A percentile compares a stretch with the other conserved stretches of the same genome.
Evolutionary conservation across 2,329 filamentous ascomycete genomes (phyloP).

Genomic region (Botryotinia globosa): DNA sequence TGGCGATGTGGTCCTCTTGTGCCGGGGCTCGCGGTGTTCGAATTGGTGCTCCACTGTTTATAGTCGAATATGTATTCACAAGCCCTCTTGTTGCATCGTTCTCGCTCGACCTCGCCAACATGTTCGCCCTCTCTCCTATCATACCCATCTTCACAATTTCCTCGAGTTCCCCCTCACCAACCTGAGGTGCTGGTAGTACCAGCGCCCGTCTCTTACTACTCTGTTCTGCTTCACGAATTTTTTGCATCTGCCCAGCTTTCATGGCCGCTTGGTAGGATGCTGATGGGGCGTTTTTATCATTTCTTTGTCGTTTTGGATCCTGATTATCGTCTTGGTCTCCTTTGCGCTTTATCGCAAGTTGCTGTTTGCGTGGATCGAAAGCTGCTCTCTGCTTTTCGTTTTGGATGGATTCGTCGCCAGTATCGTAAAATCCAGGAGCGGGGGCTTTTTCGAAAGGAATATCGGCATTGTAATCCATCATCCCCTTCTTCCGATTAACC

Average conservation of each 20-base stretch:
- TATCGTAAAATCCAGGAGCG: slow-evolving; percentile 89
- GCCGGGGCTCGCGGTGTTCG: slow-evolving; percentile 87
- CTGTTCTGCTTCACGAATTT: slow-evolving; percentile 92
- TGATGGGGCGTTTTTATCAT: slow-evolving; percentile 77
- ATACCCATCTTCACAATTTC: slow-evolving; percentile 99
- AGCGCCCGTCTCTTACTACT: slow-evolving; percentile 86
- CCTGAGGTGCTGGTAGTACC: slow-evolving; percentile 84
- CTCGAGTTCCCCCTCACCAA: slow-evolving; percentile 88
- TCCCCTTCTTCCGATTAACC: slow-evolving; percentile 82
- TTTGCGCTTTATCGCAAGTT: slow-evolving; percentile 88
- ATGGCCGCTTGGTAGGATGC: slow-evolving; percentile 81
- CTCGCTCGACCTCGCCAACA: slow-evolving; percentile 71
- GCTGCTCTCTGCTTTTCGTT: slow-evolving; percentile 83
- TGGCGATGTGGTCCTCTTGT: slow-evolving; percentile 92
- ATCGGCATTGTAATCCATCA: slow-evolving; percentile 99
- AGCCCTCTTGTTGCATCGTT: slow-evolving; percentile 83
- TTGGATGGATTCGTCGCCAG: slow-evolving; percentile 70
- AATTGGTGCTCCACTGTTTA: slow-evolving; percentile 81
- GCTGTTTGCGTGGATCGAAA: slow-evolving; percentile 91
- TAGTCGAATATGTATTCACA: slow-evolving; percentile 79
- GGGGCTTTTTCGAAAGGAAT: slow-evolving; percentile 96
- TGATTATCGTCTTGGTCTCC: slow-evolving; percentile 82
- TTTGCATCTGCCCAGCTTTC: slow-evolving; percentile 92
- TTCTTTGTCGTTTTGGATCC: slow-evolving; percentile 79
- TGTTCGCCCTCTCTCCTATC: slow-evolving; percentile 81